Evolutionary conservation across 2,329 filamentous ascomycete species (phyloP), one percentile per base, ranked within the genome.

Genomic region (Penicillium concentricum): DNA sequence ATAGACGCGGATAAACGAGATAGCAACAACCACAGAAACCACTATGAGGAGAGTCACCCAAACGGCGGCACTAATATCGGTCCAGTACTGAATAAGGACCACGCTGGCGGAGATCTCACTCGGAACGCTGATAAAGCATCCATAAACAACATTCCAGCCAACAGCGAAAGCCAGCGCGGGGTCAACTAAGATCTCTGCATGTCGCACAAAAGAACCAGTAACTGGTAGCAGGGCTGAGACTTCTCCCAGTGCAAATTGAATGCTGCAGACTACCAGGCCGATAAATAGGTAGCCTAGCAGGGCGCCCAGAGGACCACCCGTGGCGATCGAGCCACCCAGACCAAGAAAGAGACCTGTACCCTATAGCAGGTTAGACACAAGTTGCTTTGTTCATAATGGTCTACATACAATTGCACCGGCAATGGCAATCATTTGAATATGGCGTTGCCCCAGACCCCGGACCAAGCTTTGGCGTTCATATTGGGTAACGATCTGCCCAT

Each of bases 51-150:
- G 71, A 16, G 78, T 67, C n/a, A 80, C 77, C 63, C 81, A 82
- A 8, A 68, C 60, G 1, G 67, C 67, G 1, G 63, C 50, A 32
- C 66, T 68, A 38, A 69, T 66, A 61, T 77, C 77, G 3, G 71
- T 68, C 86, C 86, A 88, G 65, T 82, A 87, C 62, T 84, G 75
- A 58, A 88, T 84, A 22, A 88, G 74, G 2, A 87, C 82, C 42
- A 82, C 81, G 18, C 84, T 83, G 12, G 86, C 86, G 0, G 83
- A 82, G 56, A 88, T 86, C 69, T 88, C 86, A 53, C 80, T 76
- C 4, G 82, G 81, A 22, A 86, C 80, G 43, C 79, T 79, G 61
- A 84, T 69, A 46, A 80, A 67, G 61, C 82, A 83, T 44, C 82
- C 82, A 55, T 85, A 62, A 47, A 74, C 66, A 79, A 83, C 68